These are phyloP conservation scores for Phytomonas francai DNA, from an alignment of 208 protist genomes.

Conservation along the genomic window DNA sequence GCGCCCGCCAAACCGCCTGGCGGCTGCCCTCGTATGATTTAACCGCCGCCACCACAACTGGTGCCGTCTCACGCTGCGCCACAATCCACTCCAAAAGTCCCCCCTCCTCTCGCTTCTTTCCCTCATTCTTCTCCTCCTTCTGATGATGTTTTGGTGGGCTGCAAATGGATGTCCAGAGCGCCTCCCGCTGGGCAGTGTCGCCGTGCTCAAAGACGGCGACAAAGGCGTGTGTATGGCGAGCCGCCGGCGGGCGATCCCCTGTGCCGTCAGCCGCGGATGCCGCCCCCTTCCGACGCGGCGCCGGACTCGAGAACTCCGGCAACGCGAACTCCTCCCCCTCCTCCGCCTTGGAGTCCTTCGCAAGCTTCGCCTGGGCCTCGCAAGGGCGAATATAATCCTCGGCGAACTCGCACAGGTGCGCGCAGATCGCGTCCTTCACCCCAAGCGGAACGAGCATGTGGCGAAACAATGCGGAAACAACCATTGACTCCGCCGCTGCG, in stretches of 20 bases:
- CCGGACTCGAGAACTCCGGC: conserved; percentile 57
- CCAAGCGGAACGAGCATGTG: conserved; percentile 36
- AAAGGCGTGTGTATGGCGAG: conserved; percentile 45
- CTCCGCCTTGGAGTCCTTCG: not conserved
- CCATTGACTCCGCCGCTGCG: conserved; percentile 46
- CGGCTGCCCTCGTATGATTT: conserved; percentile 26
- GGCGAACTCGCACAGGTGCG: conserved; percentile 60
- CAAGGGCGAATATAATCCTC: conserved; percentile 43
- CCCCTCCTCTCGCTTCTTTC: conserved; percentile 5
- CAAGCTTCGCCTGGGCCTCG: not conserved
- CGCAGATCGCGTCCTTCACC: conserved; percentile 74
- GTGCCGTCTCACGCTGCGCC: conserved; percentile 6
- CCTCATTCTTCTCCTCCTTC: conserved; percentile 17
- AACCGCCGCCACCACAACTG: conserved; percentile 25
- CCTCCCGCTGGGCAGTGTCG: conserved; percentile 56
- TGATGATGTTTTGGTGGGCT: not conserved
- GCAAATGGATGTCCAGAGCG: conserved; percentile 20
- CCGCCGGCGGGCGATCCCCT: not conserved
- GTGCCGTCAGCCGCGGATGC: not conserved
- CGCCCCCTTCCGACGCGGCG: not conserved
- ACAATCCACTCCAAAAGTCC: too few relatives aligned
- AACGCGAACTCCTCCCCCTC: conserved; percentile 33
- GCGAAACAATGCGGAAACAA: conserved; percentile 57
- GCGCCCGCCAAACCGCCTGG: conserved; percentile 8
- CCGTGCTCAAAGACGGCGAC: conserved; percentile 58